A percentile compares a stretch with the other conserved stretches of the same genome.
These are phyloP conservation scores for Serendipita sp. DNA, from an alignment of 768 basidiomycete genomes.

Conservation along the genomic window DNA sequence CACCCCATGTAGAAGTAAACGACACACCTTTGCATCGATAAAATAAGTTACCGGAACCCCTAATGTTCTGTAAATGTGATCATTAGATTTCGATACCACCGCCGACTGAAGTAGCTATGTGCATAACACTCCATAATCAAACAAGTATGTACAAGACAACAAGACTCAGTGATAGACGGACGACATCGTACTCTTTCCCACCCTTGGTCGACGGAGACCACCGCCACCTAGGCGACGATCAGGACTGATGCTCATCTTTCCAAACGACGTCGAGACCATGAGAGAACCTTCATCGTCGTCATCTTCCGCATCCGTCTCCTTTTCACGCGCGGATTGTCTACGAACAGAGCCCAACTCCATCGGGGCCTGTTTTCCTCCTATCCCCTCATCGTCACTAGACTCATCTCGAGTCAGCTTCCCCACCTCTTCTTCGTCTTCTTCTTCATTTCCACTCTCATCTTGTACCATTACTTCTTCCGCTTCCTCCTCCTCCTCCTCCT, in stretches of 20 bases:
- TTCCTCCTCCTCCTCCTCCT: constrained; percentile 22
- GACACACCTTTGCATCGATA: too few species aligned
- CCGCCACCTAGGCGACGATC: background rate
- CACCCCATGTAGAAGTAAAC: too few species aligned
- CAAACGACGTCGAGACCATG: constrained; percentile 50
- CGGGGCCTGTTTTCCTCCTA: constrained; percentile 9
- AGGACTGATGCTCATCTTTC: constrained; percentile 77
- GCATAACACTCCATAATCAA: too few species aligned
- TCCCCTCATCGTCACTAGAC: constrained; percentile 31
- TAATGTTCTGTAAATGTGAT: too few species aligned
- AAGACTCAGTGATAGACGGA: too few species aligned
- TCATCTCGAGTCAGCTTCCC: constrained; percentile 47
- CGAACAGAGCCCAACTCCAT: background rate
- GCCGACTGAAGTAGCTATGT: too few species aligned
- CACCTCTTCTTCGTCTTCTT: constrained; percentile 22
- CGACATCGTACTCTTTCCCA: too few species aligned
- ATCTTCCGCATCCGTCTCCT: constrained; percentile 7
- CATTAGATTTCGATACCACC: too few species aligned
- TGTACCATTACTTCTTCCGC: constrained; percentile 43
- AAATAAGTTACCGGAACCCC: too few species aligned
- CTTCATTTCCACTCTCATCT: constrained; percentile 18
- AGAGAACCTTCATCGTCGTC: constrained; percentile 24
- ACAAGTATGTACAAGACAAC: too few species aligned
- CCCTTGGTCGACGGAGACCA: too few species aligned
- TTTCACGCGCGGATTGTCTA: background rate